Base-by-base conservation (phyloP, 176 grass and related monocot genomes). In the Saccharum spontaneum region DNA sequence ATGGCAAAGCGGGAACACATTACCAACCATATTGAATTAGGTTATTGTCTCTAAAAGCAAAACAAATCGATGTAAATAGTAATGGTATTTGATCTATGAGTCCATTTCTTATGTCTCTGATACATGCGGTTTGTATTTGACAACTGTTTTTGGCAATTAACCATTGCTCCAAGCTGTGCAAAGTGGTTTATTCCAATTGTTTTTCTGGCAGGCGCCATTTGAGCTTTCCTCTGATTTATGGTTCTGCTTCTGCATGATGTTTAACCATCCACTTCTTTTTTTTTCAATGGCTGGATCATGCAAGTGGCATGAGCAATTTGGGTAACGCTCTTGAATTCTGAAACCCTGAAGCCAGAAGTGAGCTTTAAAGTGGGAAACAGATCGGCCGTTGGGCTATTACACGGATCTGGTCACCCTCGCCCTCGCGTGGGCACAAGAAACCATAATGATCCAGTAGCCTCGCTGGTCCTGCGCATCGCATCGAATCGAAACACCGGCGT, bases 381-480 rank as follows among this genome's bases (percentile, higher is more conserved):
- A 37, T 44, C 17, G 79, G 80, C 68, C 67, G 69, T 46, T 83
- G 62, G 17, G 61, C 76, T 84, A 33, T 74, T 70, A 74, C 34
- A 62, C 80, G 18, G 89, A 84, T 87, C 84, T 75, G n/a, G 80
- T 66, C 69, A 79, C 75, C 86, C 75, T 83, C 74, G 22, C 75
- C 86, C 75, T 83, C 74, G 22, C 48, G 75, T 87, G 84, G 84
- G 80, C 80, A 13, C 75, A 31, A 69, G 75, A 43, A 69, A 48
- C 39, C 39, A 79, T 87, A 62, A 79, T 63, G 80, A 86, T 83
- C 71, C 54, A 70, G 67, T 74, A 31, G 54, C 46, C 67, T 22
- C 26, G 12, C 28, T 79, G 73, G 36, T 79, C 88, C 34, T 67
- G 65, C 34, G 5, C 8, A 54, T 34, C 33, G 33, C 8, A 54